Base-by-base conservation (phyloP, 192 early-diverging fungal genomes). In the Coemansia sp. region DNA sequence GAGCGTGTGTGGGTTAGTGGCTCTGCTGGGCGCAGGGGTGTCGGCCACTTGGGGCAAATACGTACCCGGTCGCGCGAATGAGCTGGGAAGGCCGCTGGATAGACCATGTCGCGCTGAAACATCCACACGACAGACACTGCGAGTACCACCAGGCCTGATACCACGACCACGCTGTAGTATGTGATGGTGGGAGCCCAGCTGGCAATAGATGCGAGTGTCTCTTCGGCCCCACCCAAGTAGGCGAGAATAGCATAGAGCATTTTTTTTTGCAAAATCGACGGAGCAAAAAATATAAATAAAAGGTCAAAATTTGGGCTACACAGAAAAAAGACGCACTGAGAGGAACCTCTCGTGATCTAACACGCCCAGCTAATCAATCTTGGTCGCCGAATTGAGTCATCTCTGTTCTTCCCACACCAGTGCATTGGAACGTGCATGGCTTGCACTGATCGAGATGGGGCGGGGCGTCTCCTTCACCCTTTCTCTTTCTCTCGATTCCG, bases 101-200 rank as follows among this genome's bases (percentile, higher is more conserved):
- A 93, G 48, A 93, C 90, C 56, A 93, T 85, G 65, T 88, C 85
- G 33, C 88, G 88, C 61, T 93, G 92, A 56, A 88, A 92, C 66
- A 87, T 39, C 61, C 89, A 91, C 8, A 93, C 78, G 0, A 69
- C 66, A 10, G 60, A 46, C 6, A 84, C 57, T 2, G 68, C 83
- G 23, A 69, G 65, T 53, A 60, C 5, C 10, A 61, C 48, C 57
- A 80, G 57, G n/a, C 59, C 65, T 13, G 55, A 34, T 18, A 71
- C 21, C 60, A 73, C 60, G 23, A 48, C 62, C 23, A 69, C 4
- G 38, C 56, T 23, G 45, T 84, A 84, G 53, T 80, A 79, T 20
- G 63, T 59, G 37, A 73, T 51, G 3, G 70, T 70, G 4, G 82
- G 82, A 20, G 61, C 63, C 67, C 67, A 72, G 46, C 66, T 68